These are phyloP conservation scores for Exophiala alcalophila DNA, from an alignment of 2,329 filamentous ascomycete species.

Conservation along the genomic window DNA sequence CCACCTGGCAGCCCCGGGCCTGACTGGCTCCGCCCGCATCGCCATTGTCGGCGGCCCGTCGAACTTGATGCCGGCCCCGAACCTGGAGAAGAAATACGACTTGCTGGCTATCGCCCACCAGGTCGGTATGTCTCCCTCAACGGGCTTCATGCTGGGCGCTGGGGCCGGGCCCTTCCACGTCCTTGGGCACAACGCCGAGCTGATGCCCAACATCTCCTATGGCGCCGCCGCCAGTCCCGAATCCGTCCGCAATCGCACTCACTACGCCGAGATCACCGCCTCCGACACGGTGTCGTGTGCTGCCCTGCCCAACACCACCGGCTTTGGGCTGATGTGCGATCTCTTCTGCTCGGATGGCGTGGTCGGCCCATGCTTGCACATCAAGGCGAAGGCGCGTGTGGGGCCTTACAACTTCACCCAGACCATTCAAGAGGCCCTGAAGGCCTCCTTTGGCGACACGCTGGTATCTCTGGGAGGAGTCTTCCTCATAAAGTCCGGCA, in stretches of 20 bases:
- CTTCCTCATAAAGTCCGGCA: slow-evolving; percentile 41
- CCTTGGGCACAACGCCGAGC: slow-evolving; percentile 44
- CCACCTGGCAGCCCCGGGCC: slow-evolving; percentile 39
- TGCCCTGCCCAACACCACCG: slow-evolving; percentile 28
- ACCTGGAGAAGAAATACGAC: slow-evolving; percentile 37
- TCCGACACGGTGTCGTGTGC: slow-evolving; percentile 26
- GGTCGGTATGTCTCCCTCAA: slow-evolving; percentile 38
- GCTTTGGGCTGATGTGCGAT: slow-evolving; percentile 46
- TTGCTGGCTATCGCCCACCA: slow-evolving; percentile 34
- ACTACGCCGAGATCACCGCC: slow-evolving; percentile 30
- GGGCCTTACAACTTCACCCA: slow-evolving; percentile 37
- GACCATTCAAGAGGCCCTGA: slow-evolving; percentile 35
- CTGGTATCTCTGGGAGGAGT: slow-evolving; percentile 43
- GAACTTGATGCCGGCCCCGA: slow-evolving; percentile 41
- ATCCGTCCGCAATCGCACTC: slow-evolving; percentile 32
- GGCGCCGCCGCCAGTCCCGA: slow-evolving; percentile 16
- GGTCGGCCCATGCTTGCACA: slow-evolving; percentile 38
- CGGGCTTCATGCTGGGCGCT: slow-evolving; percentile 42
- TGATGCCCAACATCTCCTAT: slow-evolving; percentile 42
- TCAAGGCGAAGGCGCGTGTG: slow-evolving; percentile 36
- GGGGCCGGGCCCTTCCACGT: slow-evolving; percentile 45
- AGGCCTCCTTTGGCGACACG: slow-evolving; percentile 36
- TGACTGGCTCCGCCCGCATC: slow-evolving; percentile 41
- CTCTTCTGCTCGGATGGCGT: slow-evolving; percentile 40
- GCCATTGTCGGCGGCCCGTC: slow-evolving; percentile 47